A percentile compares a stretch with the other conserved stretches of the same genome.
Evolutionary conservation across 805 yeast species (phyloP).

Genomic region (Candida anglica): DNA sequence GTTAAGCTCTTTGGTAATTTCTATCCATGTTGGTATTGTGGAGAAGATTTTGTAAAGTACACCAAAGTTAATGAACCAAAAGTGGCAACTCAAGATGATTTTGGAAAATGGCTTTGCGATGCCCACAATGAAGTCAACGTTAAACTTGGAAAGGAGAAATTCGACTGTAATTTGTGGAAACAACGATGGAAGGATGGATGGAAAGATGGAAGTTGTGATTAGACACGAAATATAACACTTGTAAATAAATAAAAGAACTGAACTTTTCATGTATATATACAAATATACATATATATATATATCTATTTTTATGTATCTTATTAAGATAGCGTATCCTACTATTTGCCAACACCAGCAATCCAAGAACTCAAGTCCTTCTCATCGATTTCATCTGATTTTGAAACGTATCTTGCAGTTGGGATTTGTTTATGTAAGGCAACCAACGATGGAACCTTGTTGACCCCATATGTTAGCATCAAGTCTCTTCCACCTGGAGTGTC

Average conservation of each 20-base stretch:
- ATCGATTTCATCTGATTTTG: constrained; percentile 15
- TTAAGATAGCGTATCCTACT: too few relatives aligned
- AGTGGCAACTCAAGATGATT: constrained; percentile 65
- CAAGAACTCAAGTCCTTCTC: constrained; percentile 30
- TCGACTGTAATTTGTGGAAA: constrained; percentile 88
- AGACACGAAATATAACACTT: too few relatives aligned
- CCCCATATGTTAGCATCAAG: constrained; percentile 51
- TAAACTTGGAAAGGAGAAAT: constrained; percentile 79
- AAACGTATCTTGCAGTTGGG: constrained; percentile 35
- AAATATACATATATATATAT: background rate
- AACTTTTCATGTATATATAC: background rate
- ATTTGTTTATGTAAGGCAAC: constrained; percentile 66
- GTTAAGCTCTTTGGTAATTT: constrained; percentile 67
- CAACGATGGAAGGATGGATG: constrained; percentile 95
- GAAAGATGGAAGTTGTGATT: constrained; percentile 60
- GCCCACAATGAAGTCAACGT: constrained; percentile 93
- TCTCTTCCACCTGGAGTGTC: constrained; percentile 64
- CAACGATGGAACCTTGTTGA: constrained; percentile 58
- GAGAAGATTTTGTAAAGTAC: constrained; percentile 72
- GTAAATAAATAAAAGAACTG: too few relatives aligned
- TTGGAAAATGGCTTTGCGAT: constrained; percentile 89
- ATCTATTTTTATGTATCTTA: background rate
- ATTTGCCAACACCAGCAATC: constrained; percentile 10
- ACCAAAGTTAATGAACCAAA: constrained; percentile 50
- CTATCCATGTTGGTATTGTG: constrained; percentile 95